phyloP scores from a whole-genome alignment of 768 basidiomycete genomes.

The Gelatoporia subvermispora region DNA sequence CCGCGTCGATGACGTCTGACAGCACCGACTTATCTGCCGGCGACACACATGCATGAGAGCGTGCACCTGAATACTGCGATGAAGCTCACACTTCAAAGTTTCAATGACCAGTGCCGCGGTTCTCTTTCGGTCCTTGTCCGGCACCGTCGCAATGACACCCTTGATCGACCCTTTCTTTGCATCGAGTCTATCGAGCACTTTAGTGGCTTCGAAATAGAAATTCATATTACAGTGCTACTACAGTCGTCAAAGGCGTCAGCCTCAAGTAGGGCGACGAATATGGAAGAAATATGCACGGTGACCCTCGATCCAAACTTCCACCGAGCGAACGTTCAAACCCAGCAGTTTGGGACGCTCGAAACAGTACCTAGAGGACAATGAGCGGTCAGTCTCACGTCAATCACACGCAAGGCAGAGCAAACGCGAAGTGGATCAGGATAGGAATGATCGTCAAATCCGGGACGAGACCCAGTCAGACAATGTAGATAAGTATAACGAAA shows the following conservation, averaged over 20 bases:
- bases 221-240: conserved; percentile 57
- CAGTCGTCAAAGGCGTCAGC: conserved; percentile 21
- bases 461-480: conserved; percentile 66
- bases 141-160: conserved; percentile 67
- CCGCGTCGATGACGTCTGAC: conserved; percentile 57
- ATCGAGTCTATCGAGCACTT: conserved; percentile 80
- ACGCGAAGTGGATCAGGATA: conserved; percentile 14
- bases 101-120: conserved; percentile 88
- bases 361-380: no score
- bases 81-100: conserved; percentile 85
- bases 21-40: conserved; percentile 73
- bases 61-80: neutral
- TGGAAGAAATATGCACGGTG: conserved; percentile 5
- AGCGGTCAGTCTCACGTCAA: neutral
- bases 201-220: conserved; percentile 90
- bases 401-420: neutral
- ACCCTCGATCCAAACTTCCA: neutral
- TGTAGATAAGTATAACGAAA: conserved; percentile 72
- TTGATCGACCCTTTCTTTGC: conserved; percentile 91
- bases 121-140: conserved; percentile 71
- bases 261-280: conserved; percentile 5
- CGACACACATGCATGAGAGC: neutral
- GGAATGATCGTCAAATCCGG: conserved; percentile 46
- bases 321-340: neutral
- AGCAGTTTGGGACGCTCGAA: neutral